A percentile compares a stretch with the other conserved stretches of the same genome.
Conservation (phyloP, 805 yeast species). For the Wickerhamiella sergipiensis region DNA sequence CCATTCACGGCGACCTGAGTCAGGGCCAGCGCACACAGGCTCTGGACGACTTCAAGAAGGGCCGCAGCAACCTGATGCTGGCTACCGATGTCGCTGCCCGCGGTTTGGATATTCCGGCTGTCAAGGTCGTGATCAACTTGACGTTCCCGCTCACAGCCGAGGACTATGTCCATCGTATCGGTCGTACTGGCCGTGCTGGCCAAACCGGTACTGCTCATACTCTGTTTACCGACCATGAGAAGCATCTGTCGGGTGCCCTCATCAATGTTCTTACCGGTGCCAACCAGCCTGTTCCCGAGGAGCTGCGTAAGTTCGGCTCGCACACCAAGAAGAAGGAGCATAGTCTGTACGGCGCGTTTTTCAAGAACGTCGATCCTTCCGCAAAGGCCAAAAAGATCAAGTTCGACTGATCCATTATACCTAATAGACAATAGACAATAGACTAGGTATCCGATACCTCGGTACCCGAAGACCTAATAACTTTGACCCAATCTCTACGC, state of each 20-base stretch:
- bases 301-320: conserved; percentile 85
- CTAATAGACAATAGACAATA: background rate
- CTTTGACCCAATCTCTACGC: too few species aligned
- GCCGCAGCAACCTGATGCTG: conserved; percentile 57
- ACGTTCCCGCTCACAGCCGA: conserved; percentile 95
- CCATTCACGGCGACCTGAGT: conserved; percentile 90
- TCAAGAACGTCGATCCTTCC: conserved; percentile 76
- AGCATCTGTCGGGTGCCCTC: conserved; percentile 88
- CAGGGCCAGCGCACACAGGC: conserved; percentile 90
- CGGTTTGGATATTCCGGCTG: conserved; percentile 95
- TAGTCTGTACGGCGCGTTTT: conserved; percentile 96
- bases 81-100: conserved; percentile 99
- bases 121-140: conserved; percentile 83
- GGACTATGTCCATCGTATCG: conserved; percentile 94
- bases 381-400: conserved; percentile 80
- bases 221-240: conserved; percentile 89
- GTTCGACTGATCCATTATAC: conserved; percentile 34
- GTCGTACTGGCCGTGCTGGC: conserved; percentile 97
- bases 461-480: too few species aligned
- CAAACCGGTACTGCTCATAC: conserved; percentile 91
- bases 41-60: conserved; percentile 69
- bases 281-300: conserved; percentile 90
- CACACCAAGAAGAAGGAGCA: conserved; percentile 97
- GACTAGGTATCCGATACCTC: too few species aligned
- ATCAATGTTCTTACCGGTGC: conserved; percentile 89